A percentile compares a stretch with the other conserved stretches of the same genome.
Conservation (phyloP, 768 basidiomycete species). For the Lyophyllum atratum region DNA sequence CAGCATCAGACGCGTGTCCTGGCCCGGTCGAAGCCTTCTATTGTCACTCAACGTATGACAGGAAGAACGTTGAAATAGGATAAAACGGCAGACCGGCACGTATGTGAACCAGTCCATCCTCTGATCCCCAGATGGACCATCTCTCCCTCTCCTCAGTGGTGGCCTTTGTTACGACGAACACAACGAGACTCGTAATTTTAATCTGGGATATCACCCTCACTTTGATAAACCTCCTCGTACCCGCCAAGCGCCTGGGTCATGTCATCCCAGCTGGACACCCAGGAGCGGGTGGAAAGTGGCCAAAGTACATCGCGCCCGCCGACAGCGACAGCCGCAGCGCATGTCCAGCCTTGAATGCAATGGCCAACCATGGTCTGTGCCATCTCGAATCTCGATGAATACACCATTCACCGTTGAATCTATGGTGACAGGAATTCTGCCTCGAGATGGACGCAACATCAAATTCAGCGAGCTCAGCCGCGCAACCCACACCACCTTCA, state of each 20-base stretch:
- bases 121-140: too few species aligned
- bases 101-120: too few species aligned
- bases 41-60: too few species aligned
- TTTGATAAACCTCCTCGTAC: slow-evolving; percentile 47
- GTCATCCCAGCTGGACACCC: slow-evolving; percentile 58
- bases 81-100: too few species aligned
- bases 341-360: slow-evolving; percentile 63
- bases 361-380: slow-evolving; percentile 62
- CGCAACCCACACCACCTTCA: slow-evolving; percentile 58
- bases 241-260: slow-evolving; percentile 50
- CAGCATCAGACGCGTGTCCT: too few species aligned
- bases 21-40: too few species aligned
- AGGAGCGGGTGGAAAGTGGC: slow-evolving; percentile 67
- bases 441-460: slow-evolving; percentile 70
- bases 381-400: slow-evolving; percentile 71
- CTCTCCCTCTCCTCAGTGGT: too few species aligned
- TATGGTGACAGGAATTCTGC: slow-evolving; percentile 60
- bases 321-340: slow-evolving; percentile 70
- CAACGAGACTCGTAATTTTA: slow-evolving; percentile 26
- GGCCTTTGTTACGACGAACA: too few species aligned
- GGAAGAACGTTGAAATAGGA: too few species aligned
- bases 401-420: slow-evolving; percentile 28
- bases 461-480: slow-evolving; percentile 51
- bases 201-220: slow-evolving; percentile 56
- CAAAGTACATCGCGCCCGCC: slow-evolving; percentile 57